phyloP scores from a whole-genome alignment of 73 alveolate species.

The Paramecium biaurelia region DNA sequence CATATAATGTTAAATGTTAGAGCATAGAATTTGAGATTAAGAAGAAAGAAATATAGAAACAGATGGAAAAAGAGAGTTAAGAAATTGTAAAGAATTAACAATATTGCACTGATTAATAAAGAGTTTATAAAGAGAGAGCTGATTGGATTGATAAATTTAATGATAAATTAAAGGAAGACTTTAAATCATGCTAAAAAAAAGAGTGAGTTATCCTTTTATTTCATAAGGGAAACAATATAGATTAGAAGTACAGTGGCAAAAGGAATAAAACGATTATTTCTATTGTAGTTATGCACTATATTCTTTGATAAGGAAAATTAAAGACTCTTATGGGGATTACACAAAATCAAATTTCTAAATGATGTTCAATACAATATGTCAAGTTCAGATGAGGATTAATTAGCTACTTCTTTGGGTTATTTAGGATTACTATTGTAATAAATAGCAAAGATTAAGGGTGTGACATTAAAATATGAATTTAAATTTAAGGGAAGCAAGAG shows the following conservation, averaged over 20 bases:
- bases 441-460: background rate
- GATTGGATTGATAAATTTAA: background rate
- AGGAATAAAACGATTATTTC: constrained; percentile 33
- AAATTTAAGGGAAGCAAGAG: constrained; percentile 17
- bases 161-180: constrained; percentile 43
- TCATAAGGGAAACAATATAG: background rate
- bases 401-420: constrained; percentile 26
- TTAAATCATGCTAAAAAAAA: constrained; percentile 8
- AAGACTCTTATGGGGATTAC: constrained; percentile 30
- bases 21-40: background rate
- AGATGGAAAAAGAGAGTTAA: background rate
- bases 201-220: background rate
- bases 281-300: constrained; percentile 19
- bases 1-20: background rate
- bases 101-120: background rate
- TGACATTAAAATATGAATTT: background rate
- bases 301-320: constrained; percentile 39
- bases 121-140: background rate
- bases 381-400: background rate
- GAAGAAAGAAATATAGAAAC: background rate
- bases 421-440: background rate
- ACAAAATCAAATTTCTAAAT: background rate
- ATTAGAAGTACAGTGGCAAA: constrained; percentile 36
- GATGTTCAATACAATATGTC: background rate
- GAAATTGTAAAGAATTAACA: background rate